These are phyloP conservation scores for Phialophora macrospora DNA, from an alignment of 2,329 filamentous ascomycete genomes.

Conservation along the genomic window DNA sequence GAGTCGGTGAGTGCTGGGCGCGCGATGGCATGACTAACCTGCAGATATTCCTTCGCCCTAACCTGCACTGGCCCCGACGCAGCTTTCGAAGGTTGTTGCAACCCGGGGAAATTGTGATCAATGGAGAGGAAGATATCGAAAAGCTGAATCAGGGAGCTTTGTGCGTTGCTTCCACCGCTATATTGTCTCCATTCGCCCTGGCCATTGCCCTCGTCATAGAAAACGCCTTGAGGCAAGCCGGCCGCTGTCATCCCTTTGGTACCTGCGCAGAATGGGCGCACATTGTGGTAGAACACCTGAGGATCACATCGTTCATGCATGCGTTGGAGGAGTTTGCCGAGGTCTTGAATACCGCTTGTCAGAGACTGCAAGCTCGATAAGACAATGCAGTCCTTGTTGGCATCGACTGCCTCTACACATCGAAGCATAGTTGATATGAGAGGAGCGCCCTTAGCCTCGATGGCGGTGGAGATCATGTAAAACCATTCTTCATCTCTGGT, in stretches of 20 bases:
- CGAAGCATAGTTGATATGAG: slow-evolving; percentile 54
- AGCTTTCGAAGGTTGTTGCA: slow-evolving; percentile 36
- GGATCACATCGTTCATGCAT: slow-evolving; percentile 59
- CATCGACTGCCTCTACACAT: slow-evolving; percentile 53
- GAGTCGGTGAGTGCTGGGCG: not conserved
- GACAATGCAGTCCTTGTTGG: slow-evolving; percentile 47
- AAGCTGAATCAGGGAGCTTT: slow-evolving; percentile 60
- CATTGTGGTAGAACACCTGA: slow-evolving; percentile 57
- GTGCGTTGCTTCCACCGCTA: slow-evolving; percentile 61
- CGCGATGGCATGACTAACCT: slow-evolving; percentile 38
- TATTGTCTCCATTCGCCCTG: slow-evolving; percentile 57
- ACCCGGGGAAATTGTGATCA: slow-evolving; percentile 52
- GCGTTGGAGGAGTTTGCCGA: slow-evolving; percentile 51
- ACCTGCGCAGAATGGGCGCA: slow-evolving; percentile 59
- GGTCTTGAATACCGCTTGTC: slow-evolving; percentile 49
- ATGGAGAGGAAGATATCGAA: slow-evolving; percentile 60
- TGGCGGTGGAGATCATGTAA: slow-evolving; percentile 58
- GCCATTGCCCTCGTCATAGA: slow-evolving; percentile 57
- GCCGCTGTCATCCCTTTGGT: slow-evolving; percentile 60
- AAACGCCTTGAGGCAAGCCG: slow-evolving; percentile 57
- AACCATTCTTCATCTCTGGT: slow-evolving; percentile 55
- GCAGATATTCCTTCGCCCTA: slow-evolving; percentile 40
- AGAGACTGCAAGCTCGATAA: slow-evolving; percentile 49
- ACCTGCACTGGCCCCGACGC: slow-evolving; percentile 26
- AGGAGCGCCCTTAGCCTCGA: slow-evolving; percentile 57